Percentiles rank a stretch among this genome's conserved stretches.
phyloP scores from a whole-genome alignment of 2,329 filamentous ascomycete species.

The Ramichloridium luteum region DNA sequence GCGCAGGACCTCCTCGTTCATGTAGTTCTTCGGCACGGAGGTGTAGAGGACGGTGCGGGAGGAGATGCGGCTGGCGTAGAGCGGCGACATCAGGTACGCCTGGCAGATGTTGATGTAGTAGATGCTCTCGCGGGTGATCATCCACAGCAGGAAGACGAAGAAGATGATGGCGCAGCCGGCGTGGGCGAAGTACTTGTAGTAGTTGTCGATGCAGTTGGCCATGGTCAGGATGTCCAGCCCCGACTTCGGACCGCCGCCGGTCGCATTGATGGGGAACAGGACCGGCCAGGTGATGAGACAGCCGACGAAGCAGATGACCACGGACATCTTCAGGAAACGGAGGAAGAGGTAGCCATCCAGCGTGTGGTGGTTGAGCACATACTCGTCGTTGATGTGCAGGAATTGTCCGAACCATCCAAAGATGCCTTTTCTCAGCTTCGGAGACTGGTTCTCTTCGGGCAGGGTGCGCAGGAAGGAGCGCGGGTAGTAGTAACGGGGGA shows the following conservation, averaged over 20 bases:
- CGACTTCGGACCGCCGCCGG: constrained; percentile 51
- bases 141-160: constrained; percentile 76
- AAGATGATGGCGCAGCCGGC: constrained; percentile 71
- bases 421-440: constrained; percentile 23
- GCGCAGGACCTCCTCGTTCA: constrained; percentile 63
- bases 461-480: constrained; percentile 35
- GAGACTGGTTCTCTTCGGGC: constrained; percentile 29
- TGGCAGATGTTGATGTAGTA: constrained; percentile 89
- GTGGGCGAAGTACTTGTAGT: constrained; percentile 67
- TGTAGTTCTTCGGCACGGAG: constrained; percentile 66
- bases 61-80: constrained; percentile 74
- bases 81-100: constrained; percentile 75
- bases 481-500: constrained; percentile 34
- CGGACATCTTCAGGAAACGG: constrained; percentile 70
- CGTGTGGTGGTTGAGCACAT: constrained; percentile 78
- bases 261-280: constrained; percentile 78
- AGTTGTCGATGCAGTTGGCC: constrained; percentile 51
- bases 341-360: constrained; percentile 87
- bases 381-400: constrained; percentile 52
- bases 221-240: constrained; percentile 72
- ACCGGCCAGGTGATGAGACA: constrained; percentile 77
- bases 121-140: constrained; percentile 72
- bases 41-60: constrained; percentile 84
- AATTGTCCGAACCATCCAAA: constrained; percentile 37
- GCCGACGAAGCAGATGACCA: constrained; percentile 71